Evolutionary conservation across 305 asterid species (phyloP).

Genomic region (Fraxinus baroniana): DNA sequence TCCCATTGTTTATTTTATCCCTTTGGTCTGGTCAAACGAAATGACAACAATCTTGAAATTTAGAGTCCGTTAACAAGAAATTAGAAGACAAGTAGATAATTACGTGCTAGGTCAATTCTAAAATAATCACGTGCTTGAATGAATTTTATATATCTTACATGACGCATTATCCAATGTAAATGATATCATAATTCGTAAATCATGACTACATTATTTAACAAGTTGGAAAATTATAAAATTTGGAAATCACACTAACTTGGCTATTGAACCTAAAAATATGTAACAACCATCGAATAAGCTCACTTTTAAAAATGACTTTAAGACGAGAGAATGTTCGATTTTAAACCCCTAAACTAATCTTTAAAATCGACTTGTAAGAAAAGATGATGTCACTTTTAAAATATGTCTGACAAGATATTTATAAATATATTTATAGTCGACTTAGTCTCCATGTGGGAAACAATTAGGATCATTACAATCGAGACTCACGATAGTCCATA

Average conservation of each 20-base stretch:
- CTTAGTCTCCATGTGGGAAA: neutral
- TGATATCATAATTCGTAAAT: neutral
- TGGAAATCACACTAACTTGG: neutral
- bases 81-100: neutral
- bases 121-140: conserved; percentile 6
- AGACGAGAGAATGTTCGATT: neutral
- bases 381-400: neutral
- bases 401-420: neutral
- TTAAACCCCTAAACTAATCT: neutral
- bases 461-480: neutral
- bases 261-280: neutral
- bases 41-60: neutral
- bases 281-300: neutral
- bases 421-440: neutral
- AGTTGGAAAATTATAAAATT: neutral
- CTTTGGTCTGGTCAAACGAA: neutral
- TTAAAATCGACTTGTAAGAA: too few relatives aligned
- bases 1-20: neutral
- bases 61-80: neutral
- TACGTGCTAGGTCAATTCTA: neutral
- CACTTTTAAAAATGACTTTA: neutral
- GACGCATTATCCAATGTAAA: neutral
- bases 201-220: neutral
- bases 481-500: neutral
- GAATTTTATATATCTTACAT: conserved; percentile 15